Evolutionary conservation across 2,329 filamentous ascomycete species (phyloP), one percentile per base, ranked within the genome.

Genomic region (Fonsecaea nubica): DNA sequence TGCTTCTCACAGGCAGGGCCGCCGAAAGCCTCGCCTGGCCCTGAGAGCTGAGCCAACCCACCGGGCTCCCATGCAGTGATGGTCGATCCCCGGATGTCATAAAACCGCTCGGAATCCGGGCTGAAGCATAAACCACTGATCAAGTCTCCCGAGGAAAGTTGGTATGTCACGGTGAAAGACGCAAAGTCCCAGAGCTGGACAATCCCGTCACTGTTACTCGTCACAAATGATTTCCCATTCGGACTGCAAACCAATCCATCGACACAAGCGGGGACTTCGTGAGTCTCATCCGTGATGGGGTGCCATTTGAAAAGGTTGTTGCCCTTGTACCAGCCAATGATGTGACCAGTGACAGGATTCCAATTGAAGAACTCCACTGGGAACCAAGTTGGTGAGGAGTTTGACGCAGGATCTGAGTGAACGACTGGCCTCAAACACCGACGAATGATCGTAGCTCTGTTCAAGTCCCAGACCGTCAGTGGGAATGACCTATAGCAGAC

Each of bases 291-390:
- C 4, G 74, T 72, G 30, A 76, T 72, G 6, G 75, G 75, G 55
- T 74, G 63, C 77, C 76, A 80, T 67, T 76, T 78, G 66, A 80
- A 79, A 3, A 81, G 55, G 7, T 71, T 50, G 0, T 77, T 77
- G 59, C 75, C 76, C 15, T 73, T 70, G 56, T 76, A 74, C 6
- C 78, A 42, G 3, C 77, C 78, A 7, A 79, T 54, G 4, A 80
- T 48, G 56, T 77, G 71, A 8, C 70, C 70, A 6, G 35, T 65
- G 12, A 72, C 61, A 1, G 77, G 76, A 64, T 76, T 73, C 76
- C 75, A 78, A 15, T 25, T 33, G 50, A 68, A 60, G 15, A 33
- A 13, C 12, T 68, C 62, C 42, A 67, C 65, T 10, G 56, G 33
- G 55, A 52, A 61, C 65, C 65, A 64, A 8, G 30, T 54, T 36